Conservation (phyloP, 108 stramenopile species). For the Cyclotella kingstonii region DNA sequence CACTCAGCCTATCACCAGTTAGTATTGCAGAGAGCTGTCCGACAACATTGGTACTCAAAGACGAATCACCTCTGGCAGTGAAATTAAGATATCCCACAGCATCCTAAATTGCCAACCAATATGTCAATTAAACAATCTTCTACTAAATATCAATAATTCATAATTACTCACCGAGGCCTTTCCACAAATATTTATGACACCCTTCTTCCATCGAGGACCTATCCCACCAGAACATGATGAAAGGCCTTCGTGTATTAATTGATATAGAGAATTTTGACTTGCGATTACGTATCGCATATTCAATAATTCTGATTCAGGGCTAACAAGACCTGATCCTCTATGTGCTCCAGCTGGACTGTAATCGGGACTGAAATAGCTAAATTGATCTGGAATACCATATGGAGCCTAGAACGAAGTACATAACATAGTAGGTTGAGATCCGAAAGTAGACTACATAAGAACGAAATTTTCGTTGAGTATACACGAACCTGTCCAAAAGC, state of each 20-base stretch:
- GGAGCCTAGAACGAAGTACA: no score
- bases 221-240: constrained; percentile 21
- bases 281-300: constrained; percentile 11
- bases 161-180: no score
- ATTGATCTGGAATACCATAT: constrained; percentile 25
- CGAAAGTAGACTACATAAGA: neutral
- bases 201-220: neutral
- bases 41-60: constrained; percentile 13
- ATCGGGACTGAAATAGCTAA: constrained; percentile 32
- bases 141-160: no score
- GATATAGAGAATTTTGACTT: constrained; percentile 24
- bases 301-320: constrained; percentile 31
- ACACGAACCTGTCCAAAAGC: neutral
- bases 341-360: constrained; percentile 26
- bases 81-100: constrained; percentile 10
- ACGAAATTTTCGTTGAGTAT: no score
- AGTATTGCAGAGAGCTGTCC: constrained; percentile 52
- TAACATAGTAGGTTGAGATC: constrained; percentile 7
- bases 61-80: neutral
- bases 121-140: no score
- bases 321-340: constrained; percentile 11
- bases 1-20: constrained; percentile 46
- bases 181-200: constrained; percentile 2
- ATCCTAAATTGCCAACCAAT: no score
- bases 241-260: constrained; percentile 21